Evolutionary conservation across 306 rosid genomes (phyloP).

Genomic region (Prunus dulcis): DNA sequence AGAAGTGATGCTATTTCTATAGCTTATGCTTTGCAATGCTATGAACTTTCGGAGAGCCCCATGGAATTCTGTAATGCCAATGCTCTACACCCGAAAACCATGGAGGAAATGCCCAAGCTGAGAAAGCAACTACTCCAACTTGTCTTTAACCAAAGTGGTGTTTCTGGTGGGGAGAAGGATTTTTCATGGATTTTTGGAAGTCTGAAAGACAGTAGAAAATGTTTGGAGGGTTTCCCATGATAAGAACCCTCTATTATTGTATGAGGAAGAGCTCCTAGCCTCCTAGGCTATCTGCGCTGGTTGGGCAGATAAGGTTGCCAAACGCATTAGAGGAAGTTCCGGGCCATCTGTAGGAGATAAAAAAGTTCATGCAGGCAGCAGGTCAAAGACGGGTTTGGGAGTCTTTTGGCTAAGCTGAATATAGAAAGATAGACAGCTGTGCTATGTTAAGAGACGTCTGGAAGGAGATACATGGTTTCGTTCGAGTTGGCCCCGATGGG

Average conservation of each 20-base stretch:
- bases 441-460: conserved; percentile 57
- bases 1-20: conserved; percentile 67
- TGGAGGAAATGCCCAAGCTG: conserved; percentile 93
- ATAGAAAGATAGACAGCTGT: conserved; percentile 20
- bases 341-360: conserved; percentile 38
- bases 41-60: too few relatives aligned
- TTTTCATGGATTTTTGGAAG: too few relatives aligned
- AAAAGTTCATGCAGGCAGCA: conserved; percentile 24
- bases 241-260: conserved; percentile 59
- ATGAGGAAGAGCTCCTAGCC: conserved; percentile 70
- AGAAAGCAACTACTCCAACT: conserved; percentile 72
- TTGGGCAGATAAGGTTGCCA: conserved; percentile 96
- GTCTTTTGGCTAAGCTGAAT: too few relatives aligned
- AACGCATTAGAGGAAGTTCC: conserved; percentile 52
- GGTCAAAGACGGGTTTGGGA: too few relatives aligned
- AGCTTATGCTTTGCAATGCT: conserved; percentile 48
- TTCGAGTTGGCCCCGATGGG: too few relatives aligned
- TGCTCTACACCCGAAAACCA: conserved; percentile 75
- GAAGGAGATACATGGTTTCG: conserved; percentile 34
- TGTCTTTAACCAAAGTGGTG: conserved; percentile 49
- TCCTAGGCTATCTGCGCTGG: conserved; percentile 90
- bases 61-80: conserved; percentile 56
- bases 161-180: conserved; percentile 43
- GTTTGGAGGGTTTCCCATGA: conserved; percentile 55
- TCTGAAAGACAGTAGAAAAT: too few relatives aligned